A percentile compares a stretch with the other conserved stretches of the same genome.
Evolutionary conservation across 768 basidiomycete species (phyloP).

Genomic region (Suillus americanus): DNA sequence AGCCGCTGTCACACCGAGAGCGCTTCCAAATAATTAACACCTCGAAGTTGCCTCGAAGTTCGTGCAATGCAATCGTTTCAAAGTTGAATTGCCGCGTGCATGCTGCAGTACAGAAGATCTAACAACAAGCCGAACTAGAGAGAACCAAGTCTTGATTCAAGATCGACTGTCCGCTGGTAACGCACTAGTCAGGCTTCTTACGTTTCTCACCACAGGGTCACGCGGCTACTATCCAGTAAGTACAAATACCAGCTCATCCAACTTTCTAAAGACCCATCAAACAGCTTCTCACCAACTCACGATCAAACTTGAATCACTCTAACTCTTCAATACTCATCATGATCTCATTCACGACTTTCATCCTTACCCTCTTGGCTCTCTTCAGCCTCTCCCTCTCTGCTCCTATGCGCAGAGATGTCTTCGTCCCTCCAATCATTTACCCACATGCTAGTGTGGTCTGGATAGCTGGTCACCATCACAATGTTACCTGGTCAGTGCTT

Average conservation of each 20-base stretch:
- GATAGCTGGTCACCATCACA: slow-evolving; percentile 19
- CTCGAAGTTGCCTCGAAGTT: not conserved
- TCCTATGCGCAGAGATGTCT: slow-evolving; percentile 24
- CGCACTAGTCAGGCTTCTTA: not conserved
- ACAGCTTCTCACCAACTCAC: slow-evolving; percentile 8
- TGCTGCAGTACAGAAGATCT: slow-evolving; percentile 1
- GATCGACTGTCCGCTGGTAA: not conserved
- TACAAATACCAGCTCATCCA: slow-evolving; percentile 13
- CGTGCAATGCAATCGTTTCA: not conserved
- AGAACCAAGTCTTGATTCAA: not conserved
- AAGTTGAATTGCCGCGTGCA: not conserved
- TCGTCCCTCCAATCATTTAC: slow-evolving; percentile 21
- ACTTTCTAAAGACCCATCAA: not conserved
- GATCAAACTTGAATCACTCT: slow-evolving; percentile 10
- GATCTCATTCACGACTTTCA: slow-evolving; percentile 15
- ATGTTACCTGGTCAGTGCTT: slow-evolving; percentile 31
- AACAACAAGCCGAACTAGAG: not conserved
- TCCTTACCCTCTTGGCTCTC: slow-evolving; percentile 16
- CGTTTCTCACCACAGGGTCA: not conserved
- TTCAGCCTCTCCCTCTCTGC: slow-evolving; percentile 13
- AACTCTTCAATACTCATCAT: slow-evolving; percentile 8
- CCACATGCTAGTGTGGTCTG: slow-evolving; percentile 25
- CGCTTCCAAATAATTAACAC: slow-evolving; percentile 3
- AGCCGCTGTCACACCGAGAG: not conserved
- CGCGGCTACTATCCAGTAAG: not conserved